Base-by-base conservation (phyloP, 1,139 yeast genomes). In the Suhomyces chickasaworum region DNA sequence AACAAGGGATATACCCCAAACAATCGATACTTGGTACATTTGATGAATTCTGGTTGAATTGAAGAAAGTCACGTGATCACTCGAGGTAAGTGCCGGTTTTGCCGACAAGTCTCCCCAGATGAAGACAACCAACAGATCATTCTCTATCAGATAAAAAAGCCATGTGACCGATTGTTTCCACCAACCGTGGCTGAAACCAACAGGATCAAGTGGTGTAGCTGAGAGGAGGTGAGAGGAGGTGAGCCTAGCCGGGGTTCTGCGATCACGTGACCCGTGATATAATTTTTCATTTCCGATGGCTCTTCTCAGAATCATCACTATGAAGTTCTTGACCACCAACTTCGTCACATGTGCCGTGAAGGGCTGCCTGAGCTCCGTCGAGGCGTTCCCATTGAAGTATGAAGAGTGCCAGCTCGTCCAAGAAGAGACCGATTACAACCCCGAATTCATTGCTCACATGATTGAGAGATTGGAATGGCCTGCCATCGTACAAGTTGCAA, bases 261-360 rank as follows among this genome's bases (percentile, higher is more conserved):
- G n/a, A 15, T 37, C 47, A 44, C 50, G 45, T 44, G 47, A 44
- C 41, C 23, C 10, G 7, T 2, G 9, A n/a, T n/a, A 33, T 25
- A 37, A 32, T 17, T 36, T 37, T 35, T 42, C 46, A 30, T 13
- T 33, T 29, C 37, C 42, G 44, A 39, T 39, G 43, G 18, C 23
- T 10, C 40, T 29, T 23, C 18, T 13, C 39, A 10, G 10, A 36
- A 13, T 7, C 41, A 35, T 42, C 41, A 31, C 10, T 29, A 91
- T 93, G 99, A 93, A 93, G 72, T 84, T 93, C 59, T 73, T 93
- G 37, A 91, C 99, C 27, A 89, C 98, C 36, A 93, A 95, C 66
- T 95, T 93, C 66, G 95, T 93, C 52, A 90, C 87, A 65, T 93
- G 99, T 67, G 93, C 98, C 0, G 88, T 90, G 52, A 84, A 86